These are phyloP conservation scores for Candida loeiensis DNA, from an alignment of 805 yeast species.

Conservation along the genomic window DNA sequence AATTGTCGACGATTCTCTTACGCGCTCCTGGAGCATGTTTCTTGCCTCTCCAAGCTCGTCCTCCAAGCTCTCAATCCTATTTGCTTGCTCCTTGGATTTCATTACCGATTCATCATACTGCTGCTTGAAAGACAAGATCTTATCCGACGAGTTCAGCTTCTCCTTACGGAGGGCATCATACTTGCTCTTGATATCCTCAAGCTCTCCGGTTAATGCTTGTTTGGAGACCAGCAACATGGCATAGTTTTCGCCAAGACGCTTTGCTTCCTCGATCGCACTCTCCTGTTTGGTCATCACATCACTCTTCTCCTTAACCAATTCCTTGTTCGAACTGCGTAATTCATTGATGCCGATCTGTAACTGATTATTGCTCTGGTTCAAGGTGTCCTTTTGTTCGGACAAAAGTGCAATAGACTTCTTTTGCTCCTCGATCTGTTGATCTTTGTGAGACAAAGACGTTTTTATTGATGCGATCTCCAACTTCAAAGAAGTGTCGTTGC, in stretches of 20 bases:
- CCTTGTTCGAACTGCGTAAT: conserved; percentile 31
- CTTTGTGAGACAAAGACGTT: conserved; percentile 44
- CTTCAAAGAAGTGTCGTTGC: conserved; percentile 44
- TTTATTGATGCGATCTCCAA: conserved; percentile 47
- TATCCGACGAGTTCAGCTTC: conserved; percentile 36
- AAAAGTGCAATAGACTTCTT: conserved; percentile 24
- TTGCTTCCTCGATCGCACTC: conserved; percentile 25
- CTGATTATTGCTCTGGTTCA: conserved; percentile 36
- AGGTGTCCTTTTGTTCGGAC: conserved; percentile 36
- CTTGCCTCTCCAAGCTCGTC: conserved; percentile 81
- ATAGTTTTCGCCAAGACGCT: conserved; percentile 32
- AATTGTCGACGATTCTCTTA: conserved; percentile 72
- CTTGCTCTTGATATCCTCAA: conserved; percentile 39
- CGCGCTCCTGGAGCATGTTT: conserved; percentile 70
- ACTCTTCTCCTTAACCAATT: conserved; percentile 37
- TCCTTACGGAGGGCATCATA: conserved; percentile 32
- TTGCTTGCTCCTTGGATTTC: conserved; percentile 62
- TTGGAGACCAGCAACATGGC: conserved; percentile 42
- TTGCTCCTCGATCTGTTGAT: conserved; percentile 36
- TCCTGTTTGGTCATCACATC: conserved; percentile 43
- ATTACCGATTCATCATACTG: conserved; percentile 71
- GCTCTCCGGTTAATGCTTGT: conserved; percentile 35
- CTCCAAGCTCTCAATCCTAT: conserved; percentile 61
- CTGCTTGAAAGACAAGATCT: conserved; percentile 45
- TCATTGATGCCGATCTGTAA: conserved; percentile 42